A percentile compares a stretch with the other conserved stretches of the same genome.
Conservation (phyloP, 352 stramenopile species). For the Salisapilia sapeloensis region DNA sequence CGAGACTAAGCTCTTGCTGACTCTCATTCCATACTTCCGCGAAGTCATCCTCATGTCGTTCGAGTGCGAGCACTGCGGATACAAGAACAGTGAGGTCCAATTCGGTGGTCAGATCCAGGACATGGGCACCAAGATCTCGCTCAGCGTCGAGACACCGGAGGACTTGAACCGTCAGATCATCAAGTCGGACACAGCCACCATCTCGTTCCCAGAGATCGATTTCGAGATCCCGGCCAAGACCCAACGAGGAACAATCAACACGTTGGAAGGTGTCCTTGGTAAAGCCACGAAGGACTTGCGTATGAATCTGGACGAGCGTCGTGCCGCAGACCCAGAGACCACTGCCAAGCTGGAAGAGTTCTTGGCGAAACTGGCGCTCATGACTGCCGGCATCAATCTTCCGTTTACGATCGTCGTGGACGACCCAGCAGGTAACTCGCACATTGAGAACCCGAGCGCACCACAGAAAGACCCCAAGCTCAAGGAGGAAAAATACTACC, state of each 20-base stretch:
- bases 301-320: slow-evolving; percentile 62
- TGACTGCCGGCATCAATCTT: slow-evolving; percentile 38
- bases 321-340: slow-evolving; percentile 59
- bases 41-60: slow-evolving; percentile 91
- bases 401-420: slow-evolving; percentile 78
- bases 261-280: slow-evolving; percentile 44
- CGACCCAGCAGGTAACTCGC: slow-evolving; percentile 81
- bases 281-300: slow-evolving; percentile 59
- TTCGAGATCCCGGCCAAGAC: slow-evolving; percentile 84
- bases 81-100: slow-evolving; percentile 59
- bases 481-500: slow-evolving; percentile 49
- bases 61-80: slow-evolving; percentile 78
- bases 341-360: slow-evolving; percentile 70
- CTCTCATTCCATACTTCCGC: slow-evolving; percentile 88
- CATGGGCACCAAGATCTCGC: slow-evolving; percentile 31
- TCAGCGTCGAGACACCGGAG: slow-evolving; percentile 22
- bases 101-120: slow-evolving; percentile 59
- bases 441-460: slow-evolving; percentile 80
- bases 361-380: slow-evolving; percentile 48
- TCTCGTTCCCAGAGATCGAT: slow-evolving; percentile 66
- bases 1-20: slow-evolving; percentile 81
- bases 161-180: slow-evolving; percentile 84
- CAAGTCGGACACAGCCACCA: slow-evolving; percentile 70
- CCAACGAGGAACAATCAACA: slow-evolving; percentile 79
- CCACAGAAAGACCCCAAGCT: slow-evolving; percentile 66